A percentile compares a stretch with the other conserved stretches of the same genome.
phyloP scores from a whole-genome alignment of 495 filamentous ascomycete species.

The Neurospora terricola region DNA sequence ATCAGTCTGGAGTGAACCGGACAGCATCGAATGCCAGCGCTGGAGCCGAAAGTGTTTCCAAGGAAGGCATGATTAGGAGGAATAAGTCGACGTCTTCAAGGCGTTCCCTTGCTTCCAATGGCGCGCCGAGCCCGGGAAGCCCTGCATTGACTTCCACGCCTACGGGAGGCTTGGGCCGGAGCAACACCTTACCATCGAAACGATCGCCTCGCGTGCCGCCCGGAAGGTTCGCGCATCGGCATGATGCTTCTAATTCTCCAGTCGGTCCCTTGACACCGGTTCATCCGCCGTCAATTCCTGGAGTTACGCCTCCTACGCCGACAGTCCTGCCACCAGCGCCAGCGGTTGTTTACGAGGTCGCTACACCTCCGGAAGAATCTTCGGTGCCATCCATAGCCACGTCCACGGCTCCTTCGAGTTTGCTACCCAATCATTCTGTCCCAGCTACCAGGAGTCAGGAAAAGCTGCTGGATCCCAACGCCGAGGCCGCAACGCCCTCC shows the following conservation, averaged over 20 bases:
- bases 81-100: conserved; percentile 68
- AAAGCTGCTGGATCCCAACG: conserved; percentile 29
- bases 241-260: conserved; percentile 21
- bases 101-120: conserved; percentile 62
- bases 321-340: conserved; percentile 10
- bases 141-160: conserved; percentile 45
- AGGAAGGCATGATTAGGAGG: conserved; percentile 63
- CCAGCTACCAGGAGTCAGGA: conserved; percentile 39
- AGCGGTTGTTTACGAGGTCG: conserved; percentile 17
- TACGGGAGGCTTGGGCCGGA: conserved; percentile 65
- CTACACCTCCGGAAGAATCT: conserved; percentile 13
- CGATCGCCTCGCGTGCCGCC: conserved; percentile 63
- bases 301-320: background rate
- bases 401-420: conserved; percentile 9
- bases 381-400: background rate
- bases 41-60: conserved; percentile 75
- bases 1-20: conserved; percentile 47
- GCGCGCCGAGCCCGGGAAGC: conserved; percentile 59
- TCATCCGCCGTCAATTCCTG: conserved; percentile 2
- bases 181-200: conserved; percentile 93
- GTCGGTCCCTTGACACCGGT: conserved; percentile 24
- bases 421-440: conserved; percentile 4
- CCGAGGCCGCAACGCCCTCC: conserved; percentile 49
- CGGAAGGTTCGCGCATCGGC: conserved; percentile 33
- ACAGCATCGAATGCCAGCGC: conserved; percentile 81